Conservation (phyloP, 2,329 filamentous ascomycete species). For the Teratosphaeriaceae sp. region DNA sequence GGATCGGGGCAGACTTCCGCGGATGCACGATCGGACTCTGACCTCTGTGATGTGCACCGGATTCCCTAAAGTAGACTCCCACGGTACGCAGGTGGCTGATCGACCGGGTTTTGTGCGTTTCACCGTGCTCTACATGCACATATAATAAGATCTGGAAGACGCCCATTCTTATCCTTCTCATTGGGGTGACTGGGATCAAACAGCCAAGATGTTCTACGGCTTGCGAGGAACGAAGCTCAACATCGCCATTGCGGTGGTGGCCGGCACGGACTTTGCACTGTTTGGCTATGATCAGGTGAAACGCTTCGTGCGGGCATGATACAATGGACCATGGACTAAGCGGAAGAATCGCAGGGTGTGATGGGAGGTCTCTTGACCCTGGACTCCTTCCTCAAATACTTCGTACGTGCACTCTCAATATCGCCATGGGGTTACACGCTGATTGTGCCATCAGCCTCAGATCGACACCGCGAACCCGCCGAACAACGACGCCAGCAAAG, state of each 20-base stretch:
- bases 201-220: conserved; percentile 24
- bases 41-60: no score
- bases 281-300: conserved; percentile 15
- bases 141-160: no score
- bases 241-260: conserved; percentile 36
- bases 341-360: conserved; percentile 27
- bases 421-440: no score
- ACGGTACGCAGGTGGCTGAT: no score
- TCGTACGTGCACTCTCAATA: conserved; percentile 22
- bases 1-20: no score
- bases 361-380: conserved; percentile 40
- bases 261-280: conserved; percentile 24
- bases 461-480: conserved; percentile 26
- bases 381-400: conserved; percentile 34
- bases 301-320: not conserved
- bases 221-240: conserved; percentile 35
- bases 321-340: not conserved
- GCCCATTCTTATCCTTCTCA: no score
- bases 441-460: conserved; percentile 25
- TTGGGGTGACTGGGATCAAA: not conserved
- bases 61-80: no score
- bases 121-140: no score
- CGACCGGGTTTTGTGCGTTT: no score
- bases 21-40: no score
- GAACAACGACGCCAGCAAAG: conserved; percentile 1